Evolutionary conservation across 768 basidiomycete genomes (phyloP).

Genomic region (Suillus decipiens): DNA sequence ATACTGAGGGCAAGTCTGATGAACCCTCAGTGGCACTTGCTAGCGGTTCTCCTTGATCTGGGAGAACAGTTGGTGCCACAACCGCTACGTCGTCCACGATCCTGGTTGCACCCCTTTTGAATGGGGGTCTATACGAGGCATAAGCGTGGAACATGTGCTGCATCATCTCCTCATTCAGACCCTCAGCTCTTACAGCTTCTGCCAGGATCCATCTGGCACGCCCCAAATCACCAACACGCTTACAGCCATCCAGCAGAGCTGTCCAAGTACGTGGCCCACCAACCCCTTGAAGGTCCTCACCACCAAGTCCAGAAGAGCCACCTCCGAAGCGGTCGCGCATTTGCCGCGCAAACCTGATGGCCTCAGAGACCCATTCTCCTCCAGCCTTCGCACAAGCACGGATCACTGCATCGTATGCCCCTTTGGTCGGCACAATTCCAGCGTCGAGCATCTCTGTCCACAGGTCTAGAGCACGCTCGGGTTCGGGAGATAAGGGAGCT

Average conservation of each 20-base stretch:
- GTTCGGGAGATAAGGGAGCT: conserved; percentile 61
- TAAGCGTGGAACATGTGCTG: conserved; percentile 87
- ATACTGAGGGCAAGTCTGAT: conserved; percentile 6
- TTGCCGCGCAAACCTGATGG: conserved; percentile 79
- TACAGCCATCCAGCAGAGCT: conserved; percentile 88
- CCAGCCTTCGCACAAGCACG: conserved; percentile 76
- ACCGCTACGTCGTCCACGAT: conserved; percentile 33
- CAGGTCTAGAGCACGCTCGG: conserved; percentile 89
- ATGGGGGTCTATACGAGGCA: conserved; percentile 74
- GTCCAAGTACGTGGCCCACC: conserved; percentile 66
- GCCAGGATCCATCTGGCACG: conserved; percentile 89
- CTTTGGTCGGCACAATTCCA: conserved; percentile 58
- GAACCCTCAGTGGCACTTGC: conserved; percentile 12
- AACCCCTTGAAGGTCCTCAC: conserved; percentile 30
- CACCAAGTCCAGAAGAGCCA: conserved; percentile 38
- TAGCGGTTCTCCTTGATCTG: neutral
- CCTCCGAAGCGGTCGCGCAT: conserved; percentile 83
- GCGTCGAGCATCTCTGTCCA: conserved; percentile 93
- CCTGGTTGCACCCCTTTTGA: conserved; percentile 52
- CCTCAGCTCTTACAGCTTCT: conserved; percentile 53
- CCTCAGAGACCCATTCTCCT: conserved; percentile 72
- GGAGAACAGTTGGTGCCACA: conserved; percentile 6
- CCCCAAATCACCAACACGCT: conserved; percentile 79
- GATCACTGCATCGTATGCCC: conserved; percentile 82
- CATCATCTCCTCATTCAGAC: conserved; percentile 69